Percentiles rank a stretch among this genome's conserved stretches.
Evolutionary conservation across 257 asterid genomes (phyloP).

Genomic region (Solanum pimpinellifolium): DNA sequence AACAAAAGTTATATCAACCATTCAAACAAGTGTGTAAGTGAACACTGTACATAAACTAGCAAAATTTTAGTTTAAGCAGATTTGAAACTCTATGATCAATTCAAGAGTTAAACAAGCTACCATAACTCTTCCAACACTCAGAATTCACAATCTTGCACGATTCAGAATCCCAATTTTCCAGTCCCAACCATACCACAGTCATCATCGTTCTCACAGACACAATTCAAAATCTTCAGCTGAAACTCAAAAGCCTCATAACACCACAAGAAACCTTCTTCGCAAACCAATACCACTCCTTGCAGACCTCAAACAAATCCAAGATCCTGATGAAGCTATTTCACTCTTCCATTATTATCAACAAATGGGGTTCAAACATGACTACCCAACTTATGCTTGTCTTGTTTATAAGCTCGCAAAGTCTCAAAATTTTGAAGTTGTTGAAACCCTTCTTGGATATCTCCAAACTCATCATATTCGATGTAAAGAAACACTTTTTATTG

Average conservation of each 20-base stretch:
- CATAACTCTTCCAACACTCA: background rate
- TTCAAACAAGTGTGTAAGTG: background rate
- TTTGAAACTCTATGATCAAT: background rate
- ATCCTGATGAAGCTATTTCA: constrained; percentile 44
- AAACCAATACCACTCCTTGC: constrained; percentile 52
- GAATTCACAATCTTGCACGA: background rate
- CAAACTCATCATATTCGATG: constrained; percentile 40
- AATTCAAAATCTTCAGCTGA: constrained; percentile 6
- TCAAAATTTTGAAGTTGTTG: constrained; percentile 46
- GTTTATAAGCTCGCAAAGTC: constrained; percentile 63
- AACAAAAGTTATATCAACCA: too few species aligned
- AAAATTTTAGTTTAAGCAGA: background rate
- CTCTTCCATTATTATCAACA: constrained; percentile 39
- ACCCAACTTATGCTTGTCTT: constrained; percentile 75
- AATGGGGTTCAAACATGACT: constrained; percentile 63
- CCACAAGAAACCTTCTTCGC: constrained; percentile 24
- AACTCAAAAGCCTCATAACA: constrained; percentile 25
- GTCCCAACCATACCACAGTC: constrained; percentile 10
- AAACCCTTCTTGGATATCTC: constrained; percentile 35
- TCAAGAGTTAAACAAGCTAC: background rate
- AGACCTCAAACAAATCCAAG: constrained; percentile 45
- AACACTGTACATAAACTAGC: background rate
- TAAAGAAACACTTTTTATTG: constrained; percentile 55
- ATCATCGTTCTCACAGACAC: constrained; percentile 20
- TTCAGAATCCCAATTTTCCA: background rate